These are phyloP conservation scores for Kernera saxatilis DNA, from an alignment of 345 rosid genomes.

Conservation along the genomic window DNA sequence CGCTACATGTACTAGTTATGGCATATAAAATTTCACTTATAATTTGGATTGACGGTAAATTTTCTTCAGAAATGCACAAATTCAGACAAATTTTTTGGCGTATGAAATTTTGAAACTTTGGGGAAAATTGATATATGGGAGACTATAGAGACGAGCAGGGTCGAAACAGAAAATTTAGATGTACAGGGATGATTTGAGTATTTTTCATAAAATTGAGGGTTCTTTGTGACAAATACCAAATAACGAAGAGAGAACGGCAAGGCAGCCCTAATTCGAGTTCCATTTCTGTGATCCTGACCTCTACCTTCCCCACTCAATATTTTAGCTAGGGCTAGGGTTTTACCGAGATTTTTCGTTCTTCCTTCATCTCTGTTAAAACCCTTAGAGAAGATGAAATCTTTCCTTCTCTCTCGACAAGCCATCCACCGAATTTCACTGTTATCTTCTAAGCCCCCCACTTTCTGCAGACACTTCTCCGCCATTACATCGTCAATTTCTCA, in stretches of 20 bases:
- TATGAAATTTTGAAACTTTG: neutral
- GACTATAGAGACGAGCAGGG: no score
- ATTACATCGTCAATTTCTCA: conserved; percentile 18
- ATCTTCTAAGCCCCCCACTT: conserved; percentile 12
- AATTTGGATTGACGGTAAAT: no score
- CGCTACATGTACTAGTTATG: no score
- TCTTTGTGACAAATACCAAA: neutral
- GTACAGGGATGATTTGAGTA: neutral
- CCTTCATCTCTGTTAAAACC: neutral
- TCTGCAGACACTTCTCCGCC: conserved; percentile 25
- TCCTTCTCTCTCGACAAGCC: conserved; percentile 33
- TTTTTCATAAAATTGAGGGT: neutral
- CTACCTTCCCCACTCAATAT: neutral
- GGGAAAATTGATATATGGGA: neutral
- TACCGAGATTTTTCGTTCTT: neutral
- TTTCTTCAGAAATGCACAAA: no score
- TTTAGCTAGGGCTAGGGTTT: conserved; percentile 14
- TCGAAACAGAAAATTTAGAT: neutral
- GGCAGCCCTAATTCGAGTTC: conserved; percentile 22
- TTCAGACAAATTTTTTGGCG: neutral
- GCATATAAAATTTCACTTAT: no score
- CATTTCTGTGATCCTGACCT: conserved; percentile 17
- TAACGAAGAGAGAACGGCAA: neutral
- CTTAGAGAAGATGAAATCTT: conserved; percentile 34
- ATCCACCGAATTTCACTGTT: conserved; percentile 32